Base-by-base conservation (phyloP, 768 basidiomycete species). In the Austroboletus eburneus region DNA sequence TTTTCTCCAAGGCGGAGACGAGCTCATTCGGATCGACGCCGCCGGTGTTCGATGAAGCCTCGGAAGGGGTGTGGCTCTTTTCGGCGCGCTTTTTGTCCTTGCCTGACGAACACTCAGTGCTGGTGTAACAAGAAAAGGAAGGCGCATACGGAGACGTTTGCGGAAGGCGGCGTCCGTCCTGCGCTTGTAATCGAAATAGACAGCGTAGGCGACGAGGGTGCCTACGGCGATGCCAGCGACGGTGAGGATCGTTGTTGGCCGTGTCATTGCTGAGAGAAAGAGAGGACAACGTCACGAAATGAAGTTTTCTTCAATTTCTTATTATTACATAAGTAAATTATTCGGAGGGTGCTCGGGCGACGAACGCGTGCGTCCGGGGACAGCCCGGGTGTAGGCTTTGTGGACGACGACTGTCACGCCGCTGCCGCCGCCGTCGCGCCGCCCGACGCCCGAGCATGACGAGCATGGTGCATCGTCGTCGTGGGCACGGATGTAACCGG, bases 181-280 rank as follows among this genome's bases (percentile, higher is more conserved):
- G 42, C 96, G 84, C 72, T 80, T 89, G 73, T 95, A 84, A 75
- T 99, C 96, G 60, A 97, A 99, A 70, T 92, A 97, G 44, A 81
- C 76, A 24, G 87, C 91, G 66, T 97, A 98, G 20, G 83, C 91
- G 29, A 87, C 67, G 32, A 83, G 57, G 39, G 69, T 62, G 38
- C 82, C 75, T 36, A 78, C 76, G 18, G 83, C 75, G 43, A 72
- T 59, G 37, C 69, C 67, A 18, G 72, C 69, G 55, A 71, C 64
- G 30, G 73, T 67, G 54, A 77, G 48, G 43, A 69, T 54, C 23
- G 70, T 66, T 52, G 71, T 57, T n/a, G 72, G 57, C 63, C 63
- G 62, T 42, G 55, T 54, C 58, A 65, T 63, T 48, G n/a, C 51
- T 44, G 30, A 27, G 18, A 22, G 22, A 29, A 10, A 35, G 22